These are phyloP conservation scores for Fonsecaea erecta DNA, from an alignment of 2,329 filamentous ascomycete species.

Conservation along the genomic window DNA sequence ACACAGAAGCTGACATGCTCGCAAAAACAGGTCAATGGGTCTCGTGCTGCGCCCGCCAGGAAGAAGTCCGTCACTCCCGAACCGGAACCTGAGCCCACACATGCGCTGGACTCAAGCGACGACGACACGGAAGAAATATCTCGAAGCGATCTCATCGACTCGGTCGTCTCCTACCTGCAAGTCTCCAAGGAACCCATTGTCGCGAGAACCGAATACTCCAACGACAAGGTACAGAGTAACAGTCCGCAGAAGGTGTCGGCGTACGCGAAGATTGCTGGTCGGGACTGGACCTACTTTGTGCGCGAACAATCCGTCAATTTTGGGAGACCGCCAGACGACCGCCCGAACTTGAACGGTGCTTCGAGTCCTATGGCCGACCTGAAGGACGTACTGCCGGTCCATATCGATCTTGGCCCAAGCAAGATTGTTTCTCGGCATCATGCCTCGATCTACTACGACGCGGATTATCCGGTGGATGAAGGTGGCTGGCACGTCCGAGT, in stretches of 20 bases:
- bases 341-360: constrained; percentile 40
- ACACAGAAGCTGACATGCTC: constrained; percentile 11
- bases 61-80: constrained; percentile 41
- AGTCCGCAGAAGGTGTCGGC: constrained; percentile 51
- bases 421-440: constrained; percentile 81
- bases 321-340: constrained; percentile 55
- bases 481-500: constrained; percentile 80
- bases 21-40: constrained; percentile 26
- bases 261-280: constrained; percentile 57
- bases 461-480: constrained; percentile 56
- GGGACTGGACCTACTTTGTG: constrained; percentile 59
- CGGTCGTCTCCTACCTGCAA: constrained; percentile 54
- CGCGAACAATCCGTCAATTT: constrained; percentile 55
- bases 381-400: constrained; percentile 56
- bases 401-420: constrained; percentile 86
- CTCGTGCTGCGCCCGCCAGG: constrained; percentile 24
- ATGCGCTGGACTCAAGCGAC: constrained; percentile 48
- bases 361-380: constrained; percentile 54
- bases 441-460: constrained; percentile 75
- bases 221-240: constrained; percentile 48
- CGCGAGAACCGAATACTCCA: constrained; percentile 52
- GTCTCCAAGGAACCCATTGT: constrained; percentile 51
- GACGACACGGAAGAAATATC: constrained; percentile 49
- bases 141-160: constrained; percentile 52
- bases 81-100: constrained; percentile 44